Evolutionary conservation across 1,284 basidiomycete species (phyloP).

Genomic region (Jaminaea rosea): DNA sequence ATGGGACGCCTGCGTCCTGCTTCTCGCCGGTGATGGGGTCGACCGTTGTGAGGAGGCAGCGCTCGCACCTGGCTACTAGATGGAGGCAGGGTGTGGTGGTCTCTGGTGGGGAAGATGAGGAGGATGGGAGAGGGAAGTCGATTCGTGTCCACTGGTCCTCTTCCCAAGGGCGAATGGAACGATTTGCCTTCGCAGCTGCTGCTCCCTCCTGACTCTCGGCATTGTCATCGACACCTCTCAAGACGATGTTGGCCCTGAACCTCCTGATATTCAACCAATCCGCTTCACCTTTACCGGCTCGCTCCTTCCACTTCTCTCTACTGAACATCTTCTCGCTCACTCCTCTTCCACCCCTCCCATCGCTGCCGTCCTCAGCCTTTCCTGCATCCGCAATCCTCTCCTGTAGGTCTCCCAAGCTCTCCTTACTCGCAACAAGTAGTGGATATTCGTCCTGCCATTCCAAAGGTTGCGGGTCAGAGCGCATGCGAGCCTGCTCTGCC

Average conservation of each 20-base stretch:
- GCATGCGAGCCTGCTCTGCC: constrained; percentile 5
- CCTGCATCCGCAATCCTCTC: constrained; percentile 13
- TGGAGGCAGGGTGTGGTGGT: constrained; percentile 14
- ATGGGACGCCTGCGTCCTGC: constrained; percentile 22
- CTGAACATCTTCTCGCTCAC: constrained; percentile 3
- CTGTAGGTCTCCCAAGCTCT: constrained; percentile 15
- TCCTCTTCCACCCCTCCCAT: constrained; percentile 10
- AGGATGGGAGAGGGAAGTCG: constrained; percentile 7
- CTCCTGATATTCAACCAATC: constrained; percentile 13
- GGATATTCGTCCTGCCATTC: constrained; percentile 39
- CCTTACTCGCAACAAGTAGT: constrained; percentile 21
- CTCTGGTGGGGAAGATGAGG: background rate
- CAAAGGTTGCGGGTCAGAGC: constrained; percentile 11
- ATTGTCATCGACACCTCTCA: too few species aligned
- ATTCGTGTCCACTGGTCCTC: background rate
- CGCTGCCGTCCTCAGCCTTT: background rate
- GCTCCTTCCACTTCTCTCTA: constrained; percentile 7
- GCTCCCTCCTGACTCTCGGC: background rate
- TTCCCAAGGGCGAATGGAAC: too few species aligned
- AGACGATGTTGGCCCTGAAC: constrained; percentile 31
- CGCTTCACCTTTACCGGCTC: constrained; percentile 2
- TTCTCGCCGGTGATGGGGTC: constrained; percentile 21
- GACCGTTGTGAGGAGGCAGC: constrained; percentile 30
- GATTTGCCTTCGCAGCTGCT: background rate
- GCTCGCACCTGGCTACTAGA: constrained; percentile 26